phyloP scores from a whole-genome alignment of 1,139 yeast species.

The Hansenula lynferdii region DNA sequence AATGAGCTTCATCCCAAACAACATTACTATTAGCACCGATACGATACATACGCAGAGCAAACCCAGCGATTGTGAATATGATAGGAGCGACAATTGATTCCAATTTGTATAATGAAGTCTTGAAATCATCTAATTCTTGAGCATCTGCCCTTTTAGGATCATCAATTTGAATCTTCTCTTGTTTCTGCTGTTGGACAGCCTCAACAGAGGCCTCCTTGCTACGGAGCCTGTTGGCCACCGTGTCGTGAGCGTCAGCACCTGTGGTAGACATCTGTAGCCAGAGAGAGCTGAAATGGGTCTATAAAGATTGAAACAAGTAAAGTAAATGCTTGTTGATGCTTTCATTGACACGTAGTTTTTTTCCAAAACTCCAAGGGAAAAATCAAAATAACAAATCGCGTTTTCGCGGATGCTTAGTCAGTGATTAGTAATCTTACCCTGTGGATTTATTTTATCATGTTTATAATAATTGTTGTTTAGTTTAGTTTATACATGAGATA shows the following conservation, averaged over 20 bases:
- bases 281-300: too few relatives aligned
- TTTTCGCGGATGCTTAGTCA: too few relatives aligned
- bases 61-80: conserved; percentile 58
- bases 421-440: too few relatives aligned
- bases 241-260: conserved; percentile 6
- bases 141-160: conserved; percentile 15
- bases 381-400: too few relatives aligned
- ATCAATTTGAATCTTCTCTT: too few relatives aligned
- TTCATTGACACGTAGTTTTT: not conserved
- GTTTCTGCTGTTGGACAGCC: too few relatives aligned
- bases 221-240: conserved; percentile 13
- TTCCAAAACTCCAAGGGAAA: too few relatives aligned
- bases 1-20: conserved; percentile 97
- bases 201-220: too few relatives aligned
- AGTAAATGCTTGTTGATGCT: not conserved
- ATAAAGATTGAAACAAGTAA: too few relatives aligned
- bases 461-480: too few relatives aligned
- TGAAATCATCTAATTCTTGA: conserved; percentile 19
- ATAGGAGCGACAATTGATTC: conserved; percentile 52
- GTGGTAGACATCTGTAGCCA: conserved; percentile 11
- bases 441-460: too few relatives aligned
- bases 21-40: conserved; percentile 69
- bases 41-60: conserved; percentile 68
- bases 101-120: conserved; percentile 24
- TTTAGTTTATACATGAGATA: too few relatives aligned